Evolutionary conservation across 2,329 filamentous ascomycete genomes (phyloP).

Genomic region (Fusarium equiseti): DNA sequence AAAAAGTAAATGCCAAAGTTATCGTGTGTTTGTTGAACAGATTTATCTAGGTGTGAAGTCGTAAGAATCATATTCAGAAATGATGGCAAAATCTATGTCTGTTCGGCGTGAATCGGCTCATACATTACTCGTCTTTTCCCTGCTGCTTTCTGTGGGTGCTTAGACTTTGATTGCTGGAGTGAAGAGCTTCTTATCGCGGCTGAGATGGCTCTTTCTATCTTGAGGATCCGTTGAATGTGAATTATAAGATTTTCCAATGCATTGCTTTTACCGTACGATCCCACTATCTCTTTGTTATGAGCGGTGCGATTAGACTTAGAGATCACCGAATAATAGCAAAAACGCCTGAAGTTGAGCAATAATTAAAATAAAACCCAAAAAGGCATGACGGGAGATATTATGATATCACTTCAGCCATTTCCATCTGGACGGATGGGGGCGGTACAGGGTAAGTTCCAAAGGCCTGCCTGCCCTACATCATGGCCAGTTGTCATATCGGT

Average conservation of each 20-base stretch:
- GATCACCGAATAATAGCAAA: neutral
- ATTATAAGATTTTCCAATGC: neutral
- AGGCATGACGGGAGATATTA: neutral
- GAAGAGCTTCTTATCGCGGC: neutral
- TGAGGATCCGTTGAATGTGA: neutral
- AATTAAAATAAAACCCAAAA: neutral
- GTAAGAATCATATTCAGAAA: neutral
- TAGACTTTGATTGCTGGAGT: neutral
- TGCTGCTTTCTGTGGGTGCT: neutral
- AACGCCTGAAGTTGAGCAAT: neutral
- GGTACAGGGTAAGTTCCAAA: conserved; percentile 16
- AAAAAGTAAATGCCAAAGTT: conserved; percentile 44
- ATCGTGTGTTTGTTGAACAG: conserved; percentile 1
- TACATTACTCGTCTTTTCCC: neutral
- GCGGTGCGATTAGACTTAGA: neutral
- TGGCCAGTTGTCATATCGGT: conserved; percentile 26
- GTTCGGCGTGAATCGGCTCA: neutral
- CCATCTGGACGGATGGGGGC: neutral
- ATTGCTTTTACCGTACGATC: neutral
- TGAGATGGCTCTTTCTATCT: neutral
- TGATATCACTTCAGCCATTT: neutral
- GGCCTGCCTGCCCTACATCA: conserved; percentile 11
- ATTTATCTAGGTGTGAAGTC: neutral
- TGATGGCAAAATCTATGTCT: neutral
- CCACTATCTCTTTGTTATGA: neutral